Evolutionary conservation across 306 rosid species (phyloP).

Genomic region (Spatholobus suberectus): DNA sequence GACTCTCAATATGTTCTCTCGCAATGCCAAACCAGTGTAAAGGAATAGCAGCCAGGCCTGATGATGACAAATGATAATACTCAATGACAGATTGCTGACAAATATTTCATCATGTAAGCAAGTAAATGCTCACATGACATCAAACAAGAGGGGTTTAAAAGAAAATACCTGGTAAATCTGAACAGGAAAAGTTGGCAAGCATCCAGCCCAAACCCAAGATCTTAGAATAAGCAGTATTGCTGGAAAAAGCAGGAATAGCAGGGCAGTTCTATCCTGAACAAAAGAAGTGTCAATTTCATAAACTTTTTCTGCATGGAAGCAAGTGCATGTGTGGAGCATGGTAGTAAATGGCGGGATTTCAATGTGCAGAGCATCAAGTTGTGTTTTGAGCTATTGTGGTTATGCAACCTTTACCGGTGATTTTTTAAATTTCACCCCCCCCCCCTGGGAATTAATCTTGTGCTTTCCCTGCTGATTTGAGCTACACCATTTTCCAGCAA

Average conservation of each 20-base stretch:
- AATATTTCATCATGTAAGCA: slow-evolving; percentile 30
- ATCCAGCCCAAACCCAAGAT: slow-evolving; percentile 95
- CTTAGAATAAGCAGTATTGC: slow-evolving; percentile 73
- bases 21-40: slow-evolving; percentile 91
- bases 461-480: neutral
- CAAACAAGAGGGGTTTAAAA: neutral
- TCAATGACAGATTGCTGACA: slow-evolving; percentile 34
- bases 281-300: slow-evolving; percentile 43
- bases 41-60: slow-evolving; percentile 98
- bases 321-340: neutral
- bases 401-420: neutral
- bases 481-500: neutral
- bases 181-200: slow-evolving; percentile 95
- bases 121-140: slow-evolving; percentile 2
- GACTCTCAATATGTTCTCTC: slow-evolving; percentile 93
- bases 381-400: neutral
- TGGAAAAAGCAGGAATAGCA: slow-evolving; percentile 91
- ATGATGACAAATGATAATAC: slow-evolving; percentile 44
- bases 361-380: neutral
- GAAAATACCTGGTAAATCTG: slow-evolving; percentile 87
- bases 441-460: neutral
- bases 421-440: neutral
- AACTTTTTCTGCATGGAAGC: neutral
- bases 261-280: slow-evolving; percentile 95
- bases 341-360: neutral